Base-by-base conservation (phyloP, 257 asterid genomes). In the Dorcoceras hygrometricum region DNA sequence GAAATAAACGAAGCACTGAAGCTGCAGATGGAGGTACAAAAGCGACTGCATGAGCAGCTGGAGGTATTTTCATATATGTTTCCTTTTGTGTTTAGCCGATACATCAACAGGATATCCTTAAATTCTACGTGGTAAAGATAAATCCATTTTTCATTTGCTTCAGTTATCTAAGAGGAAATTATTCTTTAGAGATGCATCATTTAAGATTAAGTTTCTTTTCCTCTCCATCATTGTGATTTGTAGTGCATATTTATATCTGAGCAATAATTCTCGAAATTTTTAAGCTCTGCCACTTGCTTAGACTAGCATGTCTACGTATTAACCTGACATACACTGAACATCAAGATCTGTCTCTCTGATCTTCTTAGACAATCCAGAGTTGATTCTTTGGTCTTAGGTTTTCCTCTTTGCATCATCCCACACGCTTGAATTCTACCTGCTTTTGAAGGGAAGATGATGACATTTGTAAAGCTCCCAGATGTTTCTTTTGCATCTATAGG, bases 21-120 rank as follows among this genome's bases (percentile, higher is more conserved):
- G 80, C 89, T 94, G 87, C 99, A 94, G 81, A 94, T 94, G 99
- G 99, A 94, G 90, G 99, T 94, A 65, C 99, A 94, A 71, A 94
- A 88, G 84, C 84, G 98, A 62, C 86, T 94, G 65, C 97, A 90
- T 19, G 99, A 94, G 80, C 97, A 94, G 67, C 74, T 94, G 78
- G 99, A 94, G 99, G 99, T 94, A 79, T 56, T 55, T 34, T 26
- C 68, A 58, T 59, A 39, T 62, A 25, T 12, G 23, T 29, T 66
- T 70, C 51, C 56, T 67, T 23, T 34, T 53, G 23, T 9, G 39
- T 69, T 61, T 12, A 8, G 32, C 43, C 23, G 24, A 24, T 23
- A 53, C 19, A 31, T 34, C 1, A 57, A 58, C 46, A 10, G 26
- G n/a, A n/a, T 32, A 73, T 9, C 53, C 29, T 0, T 23, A 48